Percentiles rank a stretch among this genome's conserved stretches.
Conservation (phyloP, 176 grass and related monocot species). For the Elaeis guineensis region DNA sequence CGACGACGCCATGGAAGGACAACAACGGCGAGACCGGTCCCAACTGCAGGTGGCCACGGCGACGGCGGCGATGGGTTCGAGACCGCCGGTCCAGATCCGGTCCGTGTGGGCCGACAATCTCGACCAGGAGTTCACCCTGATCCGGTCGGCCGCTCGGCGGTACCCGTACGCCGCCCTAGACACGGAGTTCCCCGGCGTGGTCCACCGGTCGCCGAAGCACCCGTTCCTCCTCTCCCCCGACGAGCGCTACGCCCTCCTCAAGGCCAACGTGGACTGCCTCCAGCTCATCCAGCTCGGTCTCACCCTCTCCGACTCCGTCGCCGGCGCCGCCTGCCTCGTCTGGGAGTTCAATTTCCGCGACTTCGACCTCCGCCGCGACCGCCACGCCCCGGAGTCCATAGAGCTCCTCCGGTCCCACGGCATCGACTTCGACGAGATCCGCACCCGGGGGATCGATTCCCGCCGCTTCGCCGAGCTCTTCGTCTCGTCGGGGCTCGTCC, state of each 20-base stretch:
- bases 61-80: too few species aligned
- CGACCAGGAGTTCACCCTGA: not conserved
- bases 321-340: not conserved
- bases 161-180: constrained; percentile 11
- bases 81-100: not conserved
- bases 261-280: constrained; percentile 6
- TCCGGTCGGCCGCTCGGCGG: not conserved
- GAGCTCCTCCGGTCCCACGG: constrained; percentile 9
- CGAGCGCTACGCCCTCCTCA: constrained; percentile 7
- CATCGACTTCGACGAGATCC: constrained; percentile 1
- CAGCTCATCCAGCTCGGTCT: constrained; percentile 9
- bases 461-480: not conserved
- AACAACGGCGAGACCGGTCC: too few species aligned
- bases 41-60: too few species aligned
- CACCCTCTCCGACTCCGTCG: constrained; percentile 5
- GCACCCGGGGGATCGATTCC: constrained; percentile 1
- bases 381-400: constrained; percentile 1
- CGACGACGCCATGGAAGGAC: too few species aligned
- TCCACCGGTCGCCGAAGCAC: constrained; percentile 1
- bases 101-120: constrained; percentile 9
- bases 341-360: constrained; percentile 18
- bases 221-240: not conserved
- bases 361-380: constrained; percentile 10
- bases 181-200: constrained; percentile 15
- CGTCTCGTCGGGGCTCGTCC: constrained; percentile 3